A percentile compares a stretch with the other conserved stretches of the same genome.
Conservation (phyloP, 2,329 filamentous ascomycete species). For the Aplosporella prunicola region DNA sequence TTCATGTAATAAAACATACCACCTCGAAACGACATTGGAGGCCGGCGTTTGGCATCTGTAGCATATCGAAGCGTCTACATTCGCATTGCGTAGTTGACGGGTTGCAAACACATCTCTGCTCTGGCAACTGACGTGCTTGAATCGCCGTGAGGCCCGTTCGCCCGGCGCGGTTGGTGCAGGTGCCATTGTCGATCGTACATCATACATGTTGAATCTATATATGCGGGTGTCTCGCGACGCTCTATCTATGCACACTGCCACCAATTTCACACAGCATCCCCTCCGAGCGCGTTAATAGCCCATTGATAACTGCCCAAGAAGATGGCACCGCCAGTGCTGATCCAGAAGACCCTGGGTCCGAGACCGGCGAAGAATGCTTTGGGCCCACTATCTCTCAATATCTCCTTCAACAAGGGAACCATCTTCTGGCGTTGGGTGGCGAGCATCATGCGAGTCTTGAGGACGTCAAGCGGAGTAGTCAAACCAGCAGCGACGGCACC, state of each 20-base stretch:
- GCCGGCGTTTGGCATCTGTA: slow-evolving; percentile 11
- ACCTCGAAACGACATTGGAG: slow-evolving; percentile 9
- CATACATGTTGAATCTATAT: too few species aligned
- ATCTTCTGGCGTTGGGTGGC: slow-evolving; percentile 57
- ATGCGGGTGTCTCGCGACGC: too few species aligned
- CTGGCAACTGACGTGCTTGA: too few species aligned
- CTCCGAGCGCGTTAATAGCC: slow-evolving; percentile 64
- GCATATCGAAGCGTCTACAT: slow-evolving; percentile 7
- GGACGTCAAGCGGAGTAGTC: slow-evolving; percentile 88
- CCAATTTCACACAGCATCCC: slow-evolving; percentile 15
- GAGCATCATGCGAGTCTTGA: slow-evolving; percentile 96
- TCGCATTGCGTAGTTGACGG: slow-evolving; percentile 7
- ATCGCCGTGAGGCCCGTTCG: too few species aligned
- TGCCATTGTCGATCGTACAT: too few species aligned
- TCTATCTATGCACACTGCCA: slow-evolving; percentile 2
- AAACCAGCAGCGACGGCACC: slow-evolving; percentile 78
- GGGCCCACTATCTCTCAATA: slow-evolving; percentile 55
- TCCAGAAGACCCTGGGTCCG: slow-evolving; percentile 85
- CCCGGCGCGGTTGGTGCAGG: too few species aligned
- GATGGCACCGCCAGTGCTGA: slow-evolving; percentile 85
- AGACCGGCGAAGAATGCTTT: slow-evolving; percentile 65
- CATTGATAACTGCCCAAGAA: slow-evolving; percentile 92
- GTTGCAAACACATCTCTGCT: slow-evolving; percentile 10
- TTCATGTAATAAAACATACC: slow-evolving; percentile 10
- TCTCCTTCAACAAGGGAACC: slow-evolving; percentile 50